phyloP scores from a whole-genome alignment of 1,284 basidiomycete species.

The Ustilago sp. region DNA sequence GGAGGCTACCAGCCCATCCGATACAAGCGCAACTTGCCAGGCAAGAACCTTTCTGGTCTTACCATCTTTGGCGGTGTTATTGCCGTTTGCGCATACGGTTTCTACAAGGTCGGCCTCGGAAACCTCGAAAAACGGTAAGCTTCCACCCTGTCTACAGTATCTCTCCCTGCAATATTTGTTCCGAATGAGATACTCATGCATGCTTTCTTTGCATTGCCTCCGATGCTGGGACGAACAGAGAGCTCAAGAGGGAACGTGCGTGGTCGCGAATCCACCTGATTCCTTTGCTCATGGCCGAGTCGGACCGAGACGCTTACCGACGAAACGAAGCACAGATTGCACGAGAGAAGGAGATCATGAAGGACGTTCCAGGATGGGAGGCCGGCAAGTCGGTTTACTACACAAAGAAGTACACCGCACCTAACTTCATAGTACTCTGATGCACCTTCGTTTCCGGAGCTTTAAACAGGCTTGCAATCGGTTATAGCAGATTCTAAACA shows the following conservation, averaged over 20 bases:
- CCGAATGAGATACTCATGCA: neutral
- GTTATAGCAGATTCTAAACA: neutral
- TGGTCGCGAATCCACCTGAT: conserved; percentile 97
- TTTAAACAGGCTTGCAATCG: conserved; percentile 1
- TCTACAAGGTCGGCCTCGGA: conserved; percentile 89
- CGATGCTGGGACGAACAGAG: conserved; percentile 73
- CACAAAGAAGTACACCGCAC: conserved; percentile 81
- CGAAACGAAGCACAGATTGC: conserved; percentile 82
- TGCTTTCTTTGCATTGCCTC: neutral
- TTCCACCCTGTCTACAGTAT: neutral
- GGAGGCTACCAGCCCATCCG: conserved; percentile 93
- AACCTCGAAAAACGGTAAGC: conserved; percentile 91
- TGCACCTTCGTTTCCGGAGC: neutral
- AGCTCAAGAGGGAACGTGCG: conserved; percentile 89
- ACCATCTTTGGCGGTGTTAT: conserved; percentile 86
- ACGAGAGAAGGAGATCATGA: conserved; percentile 93
- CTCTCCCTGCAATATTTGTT: neutral
- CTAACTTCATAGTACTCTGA: conserved; percentile 72
- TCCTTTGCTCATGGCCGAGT: conserved; percentile 86
- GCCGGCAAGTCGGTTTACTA: conserved; percentile 87
- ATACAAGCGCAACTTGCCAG: conserved; percentile 95
- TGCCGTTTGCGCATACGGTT: conserved; percentile 88
- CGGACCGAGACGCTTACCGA: conserved; percentile 89
- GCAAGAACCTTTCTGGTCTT: conserved; percentile 88
- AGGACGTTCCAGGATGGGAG: conserved; percentile 88